Conservation (phyloP, 2,329 filamentous ascomycete genomes). For the Paraphoma chrysanthemicola region DNA sequence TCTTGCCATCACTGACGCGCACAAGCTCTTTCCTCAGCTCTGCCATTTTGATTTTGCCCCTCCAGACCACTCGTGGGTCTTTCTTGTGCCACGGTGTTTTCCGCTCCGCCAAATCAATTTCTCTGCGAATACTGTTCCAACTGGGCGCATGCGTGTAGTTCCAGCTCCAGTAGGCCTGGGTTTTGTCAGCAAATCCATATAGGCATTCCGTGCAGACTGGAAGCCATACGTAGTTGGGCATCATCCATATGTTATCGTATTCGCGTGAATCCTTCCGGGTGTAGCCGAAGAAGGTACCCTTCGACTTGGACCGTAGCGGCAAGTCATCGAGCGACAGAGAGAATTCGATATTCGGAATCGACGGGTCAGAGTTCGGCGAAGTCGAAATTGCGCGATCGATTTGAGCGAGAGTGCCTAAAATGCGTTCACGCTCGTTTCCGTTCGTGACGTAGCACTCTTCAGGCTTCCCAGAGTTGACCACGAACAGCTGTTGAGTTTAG, state of each 20-base stretch:
- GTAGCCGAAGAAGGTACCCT: conserved; percentile 39
- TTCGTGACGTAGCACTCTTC: conserved; percentile 43
- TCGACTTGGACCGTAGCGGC: conserved; percentile 34
- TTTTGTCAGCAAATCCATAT: neutral
- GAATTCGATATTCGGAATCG: conserved; percentile 41
- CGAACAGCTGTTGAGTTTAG: conserved; percentile 29
- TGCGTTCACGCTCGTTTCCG: conserved; percentile 44
- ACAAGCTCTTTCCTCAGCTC: conserved; percentile 37
- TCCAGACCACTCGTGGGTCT: conserved; percentile 39
- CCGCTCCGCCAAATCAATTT: conserved; percentile 32
- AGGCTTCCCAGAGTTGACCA: conserved; percentile 38
- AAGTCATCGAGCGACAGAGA: conserved; percentile 42
- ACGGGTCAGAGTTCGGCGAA: conserved; percentile 32
- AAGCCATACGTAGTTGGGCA: conserved; percentile 36
- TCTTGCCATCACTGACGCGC: conserved; percentile 34
- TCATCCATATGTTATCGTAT: conserved; percentile 43
- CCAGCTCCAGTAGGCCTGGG: conserved; percentile 41
- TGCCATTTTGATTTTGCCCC: conserved; percentile 44
- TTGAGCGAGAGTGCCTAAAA: conserved; percentile 42
- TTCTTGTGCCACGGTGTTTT: conserved; percentile 37
- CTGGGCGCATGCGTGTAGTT: conserved; percentile 45
- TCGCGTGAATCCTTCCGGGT: conserved; percentile 35
- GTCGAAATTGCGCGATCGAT: conserved; percentile 41
- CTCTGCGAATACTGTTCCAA: conserved; percentile 41
- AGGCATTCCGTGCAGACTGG: neutral